Evolutionary conservation across 495 filamentous ascomycete species (phyloP).

Genomic region (Hypoxylon lienhwacheense): DNA sequence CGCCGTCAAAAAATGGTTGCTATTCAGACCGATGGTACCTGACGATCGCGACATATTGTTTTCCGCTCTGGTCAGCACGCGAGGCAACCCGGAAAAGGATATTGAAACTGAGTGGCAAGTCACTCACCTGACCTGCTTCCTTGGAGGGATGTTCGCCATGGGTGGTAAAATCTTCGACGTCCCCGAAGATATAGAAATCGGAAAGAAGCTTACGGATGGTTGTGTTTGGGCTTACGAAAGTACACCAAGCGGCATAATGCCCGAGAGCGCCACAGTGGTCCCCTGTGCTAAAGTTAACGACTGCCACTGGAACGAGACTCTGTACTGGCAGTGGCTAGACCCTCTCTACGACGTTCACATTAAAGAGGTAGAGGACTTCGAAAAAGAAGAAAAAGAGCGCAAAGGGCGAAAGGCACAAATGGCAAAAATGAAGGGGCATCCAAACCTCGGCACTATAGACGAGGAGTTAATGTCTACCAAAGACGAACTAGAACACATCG

Average conservation of each 20-base stretch:
- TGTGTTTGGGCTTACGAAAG: conserved; percentile 92
- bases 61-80: conserved; percentile 53
- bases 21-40: conserved; percentile 83
- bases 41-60: conserved; percentile 78
- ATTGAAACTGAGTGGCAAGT: conserved; percentile 59
- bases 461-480: conserved; percentile 11
- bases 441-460: conserved; percentile 12
- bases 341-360: conserved; percentile 44
- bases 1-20: conserved; percentile 70
- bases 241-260: conserved; percentile 86
- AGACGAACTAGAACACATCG: background rate
- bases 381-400: conserved; percentile 39
- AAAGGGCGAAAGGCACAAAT: conserved; percentile 33
- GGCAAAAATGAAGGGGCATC: conserved; percentile 25
- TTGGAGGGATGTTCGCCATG: conserved; percentile 91
- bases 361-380: conserved; percentile 46
- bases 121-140: conserved; percentile 84
- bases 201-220: conserved; percentile 80
- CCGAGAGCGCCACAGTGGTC: conserved; percentile 68
- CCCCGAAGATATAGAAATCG: conserved; percentile 79
- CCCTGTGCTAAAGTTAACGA: conserved; percentile 65
- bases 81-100: conserved; percentile 43
- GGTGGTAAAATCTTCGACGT: conserved; percentile 83
- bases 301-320: conserved; percentile 78
- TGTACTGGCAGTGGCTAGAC: conserved; percentile 62